Conservation (phyloP, 2,329 filamentous ascomycete genomes). For the Claviceps arundinis region DNA sequence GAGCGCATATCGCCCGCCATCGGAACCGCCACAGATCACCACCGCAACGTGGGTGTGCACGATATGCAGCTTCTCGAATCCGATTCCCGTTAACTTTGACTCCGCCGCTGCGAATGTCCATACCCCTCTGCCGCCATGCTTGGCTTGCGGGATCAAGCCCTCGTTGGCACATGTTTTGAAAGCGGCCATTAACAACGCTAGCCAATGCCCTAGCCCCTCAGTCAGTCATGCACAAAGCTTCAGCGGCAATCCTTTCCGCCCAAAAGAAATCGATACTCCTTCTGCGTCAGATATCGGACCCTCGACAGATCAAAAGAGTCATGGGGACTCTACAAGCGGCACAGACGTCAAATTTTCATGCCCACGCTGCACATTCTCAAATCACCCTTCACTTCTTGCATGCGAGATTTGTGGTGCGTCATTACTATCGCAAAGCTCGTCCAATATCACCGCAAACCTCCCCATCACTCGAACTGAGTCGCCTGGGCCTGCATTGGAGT, state of each 20-base stretch:
- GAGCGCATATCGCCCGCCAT: constrained; percentile 25
- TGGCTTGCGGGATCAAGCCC: constrained; percentile 90
- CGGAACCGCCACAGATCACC: constrained; percentile 31
- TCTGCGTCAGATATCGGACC: not conserved
- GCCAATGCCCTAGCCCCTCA: constrained; percentile 30
- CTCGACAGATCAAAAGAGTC: not conserved
- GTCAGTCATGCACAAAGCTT: not conserved
- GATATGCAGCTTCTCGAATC: constrained; percentile 91
- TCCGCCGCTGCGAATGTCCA: constrained; percentile 65
- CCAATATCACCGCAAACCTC: constrained; percentile 20
- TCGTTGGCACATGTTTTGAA: constrained; percentile 72
- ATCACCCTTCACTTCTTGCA: constrained; percentile 71
- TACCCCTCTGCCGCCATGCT: constrained; percentile 71
- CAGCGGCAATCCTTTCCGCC: not conserved
- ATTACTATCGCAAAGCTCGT: constrained; percentile 41
- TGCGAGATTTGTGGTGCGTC: constrained; percentile 89
- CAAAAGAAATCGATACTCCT: not conserved
- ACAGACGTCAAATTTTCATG: constrained; percentile 45
- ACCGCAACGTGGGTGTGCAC: constrained; percentile 87
- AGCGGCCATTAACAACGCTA: constrained; percentile 66
- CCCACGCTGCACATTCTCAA: constrained; percentile 83
- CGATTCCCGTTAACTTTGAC: constrained; percentile 87
- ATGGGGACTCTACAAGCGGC: constrained; percentile 3
- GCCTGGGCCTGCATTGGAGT: constrained; percentile 55
- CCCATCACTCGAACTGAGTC: constrained; percentile 50